Evolutionary conservation across 164 flowering plant species (phyloP).

Genomic region (Nymphaea colorata): DNA sequence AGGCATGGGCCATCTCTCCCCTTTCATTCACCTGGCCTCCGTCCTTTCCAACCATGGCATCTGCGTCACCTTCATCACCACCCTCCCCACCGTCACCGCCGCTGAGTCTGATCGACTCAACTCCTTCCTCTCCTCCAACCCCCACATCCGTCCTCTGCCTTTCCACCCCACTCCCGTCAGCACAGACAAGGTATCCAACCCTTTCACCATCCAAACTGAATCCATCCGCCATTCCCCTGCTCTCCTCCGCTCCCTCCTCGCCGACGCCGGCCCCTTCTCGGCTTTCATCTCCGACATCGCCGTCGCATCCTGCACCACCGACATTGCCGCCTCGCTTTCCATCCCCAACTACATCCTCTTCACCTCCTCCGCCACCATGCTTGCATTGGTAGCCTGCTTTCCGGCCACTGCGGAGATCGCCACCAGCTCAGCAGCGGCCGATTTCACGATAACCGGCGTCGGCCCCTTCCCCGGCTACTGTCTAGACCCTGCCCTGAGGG

Average conservation of each 20-base stretch:
- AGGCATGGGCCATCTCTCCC: conserved; percentile 32
- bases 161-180: conserved; percentile 16
- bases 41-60: conserved; percentile 6
- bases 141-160: conserved; percentile 5
- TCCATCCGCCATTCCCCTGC: conserved; percentile 25
- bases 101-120: conserved; percentile 6
- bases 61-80: conserved; percentile 10
- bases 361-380: conserved; percentile 30
- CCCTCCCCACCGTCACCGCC: conserved; percentile 13
- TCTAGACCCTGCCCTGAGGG: conserved; percentile 17
- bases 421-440: neutral
- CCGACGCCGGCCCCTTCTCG: conserved; percentile 14
- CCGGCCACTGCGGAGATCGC: conserved; percentile 4
- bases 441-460: conserved; percentile 17
- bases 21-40: conserved; percentile 15
- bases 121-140: conserved; percentile 7
- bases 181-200: conserved; percentile 14
- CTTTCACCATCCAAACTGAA: conserved; percentile 31
- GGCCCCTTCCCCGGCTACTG: conserved; percentile 20
- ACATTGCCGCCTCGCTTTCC: conserved; percentile 5
- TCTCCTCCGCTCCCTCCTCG: conserved; percentile 18
- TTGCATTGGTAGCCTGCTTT: conserved; percentile 17
- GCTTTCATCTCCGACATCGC: conserved; percentile 15
- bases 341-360: conserved; percentile 24
- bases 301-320: conserved; percentile 4